These are phyloP conservation scores for Lasiodiplodia citricola DNA, from an alignment of 2,329 filamentous ascomycete genomes.

Conservation along the genomic window DNA sequence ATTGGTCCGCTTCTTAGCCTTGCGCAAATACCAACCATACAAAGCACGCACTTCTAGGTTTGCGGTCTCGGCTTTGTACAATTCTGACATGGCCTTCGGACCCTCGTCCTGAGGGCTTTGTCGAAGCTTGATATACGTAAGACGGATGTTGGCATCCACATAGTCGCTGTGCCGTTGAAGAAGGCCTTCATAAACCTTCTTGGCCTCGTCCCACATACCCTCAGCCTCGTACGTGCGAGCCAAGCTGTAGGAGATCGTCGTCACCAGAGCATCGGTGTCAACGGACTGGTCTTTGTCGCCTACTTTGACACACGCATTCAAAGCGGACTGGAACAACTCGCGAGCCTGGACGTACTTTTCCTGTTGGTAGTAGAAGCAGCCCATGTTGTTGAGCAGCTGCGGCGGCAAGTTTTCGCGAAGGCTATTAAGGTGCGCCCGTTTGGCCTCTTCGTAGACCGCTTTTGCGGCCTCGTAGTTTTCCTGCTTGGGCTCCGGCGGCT, in stretches of 20 bases:
- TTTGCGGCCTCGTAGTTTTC: slow-evolving; percentile 42
- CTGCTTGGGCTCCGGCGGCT: slow-evolving; percentile 51
- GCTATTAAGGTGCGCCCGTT: slow-evolving; percentile 59
- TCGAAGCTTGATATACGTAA: slow-evolving; percentile 88
- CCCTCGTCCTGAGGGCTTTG: slow-evolving; percentile 84
- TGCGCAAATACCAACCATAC: slow-evolving; percentile 95
- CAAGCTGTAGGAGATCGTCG: slow-evolving; percentile 96
- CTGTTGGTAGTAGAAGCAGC: slow-evolving; percentile 89
- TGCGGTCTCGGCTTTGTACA: slow-evolving; percentile 81
- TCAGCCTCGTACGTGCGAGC: slow-evolving; percentile 91
- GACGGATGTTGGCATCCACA: slow-evolving; percentile 83
- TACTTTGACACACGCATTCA: slow-evolving; percentile 84
- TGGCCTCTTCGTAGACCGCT: slow-evolving; percentile 32
- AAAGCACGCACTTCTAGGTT: slow-evolving; percentile 92
- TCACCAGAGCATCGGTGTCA: slow-evolving; percentile 90
- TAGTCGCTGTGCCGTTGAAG: slow-evolving; percentile 88
- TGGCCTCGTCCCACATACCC: slow-evolving; percentile 79
- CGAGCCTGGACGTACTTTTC: slow-evolving; percentile 82
- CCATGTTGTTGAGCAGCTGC: slow-evolving; percentile 95
- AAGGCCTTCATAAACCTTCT: slow-evolving; percentile 85
- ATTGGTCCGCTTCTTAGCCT: slow-evolving; percentile 78
- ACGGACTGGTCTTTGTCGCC: slow-evolving; percentile 74
- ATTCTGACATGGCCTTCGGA: slow-evolving; percentile 80
- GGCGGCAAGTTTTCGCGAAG: slow-evolving; percentile 83
- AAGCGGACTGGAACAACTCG: slow-evolving; percentile 88